These are phyloP conservation scores for Toxoplasma gondii DNA, from an alignment of 169 alveolate genomes.

Conservation along the genomic window DNA sequence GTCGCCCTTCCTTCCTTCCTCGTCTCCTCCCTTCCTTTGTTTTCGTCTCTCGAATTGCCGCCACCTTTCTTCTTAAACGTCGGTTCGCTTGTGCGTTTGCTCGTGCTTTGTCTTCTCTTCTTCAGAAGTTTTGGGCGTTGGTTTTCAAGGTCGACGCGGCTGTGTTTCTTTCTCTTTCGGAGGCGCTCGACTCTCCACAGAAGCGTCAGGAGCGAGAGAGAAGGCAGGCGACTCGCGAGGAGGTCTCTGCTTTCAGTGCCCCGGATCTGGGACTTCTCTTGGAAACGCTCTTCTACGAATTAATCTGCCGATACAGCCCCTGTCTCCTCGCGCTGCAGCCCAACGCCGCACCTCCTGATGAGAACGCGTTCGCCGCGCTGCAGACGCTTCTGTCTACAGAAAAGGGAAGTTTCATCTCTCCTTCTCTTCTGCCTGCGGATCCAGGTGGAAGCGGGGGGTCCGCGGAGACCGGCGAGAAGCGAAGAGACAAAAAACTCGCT, in stretches of 20 bases:
- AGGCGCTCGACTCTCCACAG: neutral
- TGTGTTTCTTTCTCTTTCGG: neutral
- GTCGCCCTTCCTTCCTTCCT: too few relatives aligned
- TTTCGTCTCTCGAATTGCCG: too few relatives aligned
- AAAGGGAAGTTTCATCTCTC: neutral
- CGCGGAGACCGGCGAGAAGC: neutral
- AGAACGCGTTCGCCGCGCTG: neutral
- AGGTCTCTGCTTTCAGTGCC: neutral
- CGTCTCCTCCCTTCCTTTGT: too few relatives aligned
- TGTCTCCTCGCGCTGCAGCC: neutral
- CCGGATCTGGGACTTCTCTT: neutral
- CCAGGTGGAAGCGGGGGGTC: too few relatives aligned
- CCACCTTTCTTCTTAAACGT: neutral
- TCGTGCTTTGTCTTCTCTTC: neutral
- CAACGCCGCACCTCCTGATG: neutral
- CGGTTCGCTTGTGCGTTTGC: neutral
- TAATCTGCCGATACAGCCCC: slow-evolving; percentile 2
- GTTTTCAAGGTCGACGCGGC: neutral
- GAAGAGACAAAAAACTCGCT: neutral
- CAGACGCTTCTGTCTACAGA: neutral
- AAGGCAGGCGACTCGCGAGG: too few relatives aligned
- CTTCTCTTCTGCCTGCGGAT: neutral
- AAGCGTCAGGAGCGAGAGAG: too few relatives aligned
- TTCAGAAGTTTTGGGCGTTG: neutral
- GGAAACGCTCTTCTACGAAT: neutral